These are phyloP conservation scores for Tausonia pullulans DNA, from an alignment of 1,284 basidiomycete species.

Conservation along the genomic window DNA sequence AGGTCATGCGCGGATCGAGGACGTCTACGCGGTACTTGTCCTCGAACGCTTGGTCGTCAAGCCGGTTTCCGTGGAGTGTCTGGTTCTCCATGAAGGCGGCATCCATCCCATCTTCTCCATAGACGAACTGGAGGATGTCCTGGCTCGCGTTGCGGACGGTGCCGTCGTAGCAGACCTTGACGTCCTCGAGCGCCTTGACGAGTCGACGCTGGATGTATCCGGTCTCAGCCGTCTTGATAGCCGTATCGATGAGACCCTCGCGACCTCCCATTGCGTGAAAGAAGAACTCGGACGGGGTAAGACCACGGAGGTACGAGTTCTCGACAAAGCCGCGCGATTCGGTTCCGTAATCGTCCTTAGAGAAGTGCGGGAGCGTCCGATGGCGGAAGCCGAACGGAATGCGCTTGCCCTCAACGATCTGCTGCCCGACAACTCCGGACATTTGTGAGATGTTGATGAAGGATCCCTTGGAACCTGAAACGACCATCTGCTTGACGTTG, in stretches of 20 bases:
- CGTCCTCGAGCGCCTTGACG: slow-evolving; percentile 95
- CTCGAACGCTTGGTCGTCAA: slow-evolving; percentile 76
- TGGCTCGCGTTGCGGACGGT: slow-evolving; percentile 95
- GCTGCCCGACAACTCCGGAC: slow-evolving; percentile 98
- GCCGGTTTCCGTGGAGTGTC: slow-evolving; percentile 74
- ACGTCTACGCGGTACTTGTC: slow-evolving; percentile 88
- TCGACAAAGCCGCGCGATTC: slow-evolving; percentile 99
- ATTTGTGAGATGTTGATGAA: slow-evolving; percentile 99
- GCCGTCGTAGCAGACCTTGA: slow-evolving; percentile 95
- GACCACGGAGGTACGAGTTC: slow-evolving; percentile 95
- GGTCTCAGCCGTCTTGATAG: slow-evolving; percentile 98
- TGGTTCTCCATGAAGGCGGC: slow-evolving; percentile 96
- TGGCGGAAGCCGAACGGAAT: slow-evolving; percentile 98
- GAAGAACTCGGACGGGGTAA: slow-evolving; percentile 98
- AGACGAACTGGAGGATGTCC: slow-evolving; percentile 91
- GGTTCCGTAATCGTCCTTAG: slow-evolving; percentile 97
- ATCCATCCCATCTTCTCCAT: slow-evolving; percentile 98
- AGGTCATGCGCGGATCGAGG: slow-evolving; percentile 40
- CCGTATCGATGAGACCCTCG: slow-evolving; percentile 98
- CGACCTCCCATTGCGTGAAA: slow-evolving; percentile 99
- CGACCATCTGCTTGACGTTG: slow-evolving; percentile 99
- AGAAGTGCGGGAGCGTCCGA: slow-evolving; percentile 91
- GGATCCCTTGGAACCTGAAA: slow-evolving; percentile 94
- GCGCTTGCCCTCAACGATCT: slow-evolving; percentile 94
- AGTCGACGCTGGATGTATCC: slow-evolving; percentile 97